phyloP scores from a whole-genome alignment of 177 flowering plant species.

The Vitis hybrid region DNA sequence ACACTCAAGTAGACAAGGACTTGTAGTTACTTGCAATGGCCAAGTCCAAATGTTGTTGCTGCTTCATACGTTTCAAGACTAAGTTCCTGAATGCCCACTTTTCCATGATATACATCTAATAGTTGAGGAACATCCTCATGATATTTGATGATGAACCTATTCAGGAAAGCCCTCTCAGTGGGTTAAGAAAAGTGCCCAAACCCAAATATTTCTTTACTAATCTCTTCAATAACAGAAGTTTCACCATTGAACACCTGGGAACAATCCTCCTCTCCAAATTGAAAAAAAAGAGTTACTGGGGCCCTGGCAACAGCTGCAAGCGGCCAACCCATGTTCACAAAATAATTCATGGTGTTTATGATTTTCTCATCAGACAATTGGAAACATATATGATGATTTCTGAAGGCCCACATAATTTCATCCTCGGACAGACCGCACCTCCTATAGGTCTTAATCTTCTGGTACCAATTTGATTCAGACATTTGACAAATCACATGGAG shows the following conservation, averaged over 20 bases:
- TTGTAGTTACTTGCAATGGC: too few relatives aligned
- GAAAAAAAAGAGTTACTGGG: too few relatives aligned
- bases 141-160: background rate
- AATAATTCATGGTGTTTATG: too few relatives aligned
- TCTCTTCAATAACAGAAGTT: background rate
- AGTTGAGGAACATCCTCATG: background rate
- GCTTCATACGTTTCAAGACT: background rate
- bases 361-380: too few relatives aligned
- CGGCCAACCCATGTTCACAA: too few relatives aligned
- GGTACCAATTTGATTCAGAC: background rate
- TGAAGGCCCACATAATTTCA: too few relatives aligned
- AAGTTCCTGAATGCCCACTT: background rate
- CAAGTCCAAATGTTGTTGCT: background rate
- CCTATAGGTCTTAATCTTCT: background rate
- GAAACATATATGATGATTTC: too few relatives aligned
- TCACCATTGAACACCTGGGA: background rate
- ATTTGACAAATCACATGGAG: background rate
- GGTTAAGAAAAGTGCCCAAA: background rate
- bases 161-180: too few relatives aligned
- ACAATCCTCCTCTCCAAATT: slow-evolving; percentile 2
- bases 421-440: too few relatives aligned
- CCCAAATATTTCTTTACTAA: background rate
- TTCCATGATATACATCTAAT: background rate
- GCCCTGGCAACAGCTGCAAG: too few relatives aligned
- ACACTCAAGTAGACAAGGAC: too few relatives aligned